Conservation (phyloP, 225 moss, liverwort and hornwort species). For the Antitrichia curtipendula region DNA sequence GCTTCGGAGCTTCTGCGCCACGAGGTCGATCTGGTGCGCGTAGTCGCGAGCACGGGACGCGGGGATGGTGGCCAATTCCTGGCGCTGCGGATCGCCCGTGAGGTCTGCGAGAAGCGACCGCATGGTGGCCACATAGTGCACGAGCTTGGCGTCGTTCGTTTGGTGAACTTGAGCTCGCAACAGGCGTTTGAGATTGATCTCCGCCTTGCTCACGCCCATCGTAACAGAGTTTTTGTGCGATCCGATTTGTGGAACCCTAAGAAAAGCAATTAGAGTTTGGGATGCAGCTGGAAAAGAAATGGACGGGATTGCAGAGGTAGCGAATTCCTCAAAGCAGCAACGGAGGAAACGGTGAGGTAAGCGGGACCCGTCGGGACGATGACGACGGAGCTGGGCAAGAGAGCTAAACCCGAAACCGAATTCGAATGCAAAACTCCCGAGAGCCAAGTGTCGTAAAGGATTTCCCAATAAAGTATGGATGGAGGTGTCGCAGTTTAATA, state of each 20-base stretch:
- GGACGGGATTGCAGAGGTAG: not conserved
- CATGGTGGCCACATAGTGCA: constrained; percentile 81
- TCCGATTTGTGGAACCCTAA: not conserved
- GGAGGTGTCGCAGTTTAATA: not conserved
- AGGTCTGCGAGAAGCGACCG: constrained; percentile 59
- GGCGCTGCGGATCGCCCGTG: constrained; percentile 52
- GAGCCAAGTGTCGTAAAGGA: not conserved
- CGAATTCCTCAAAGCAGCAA: not conserved
- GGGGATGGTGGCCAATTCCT: constrained; percentile 46
- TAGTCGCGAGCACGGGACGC: constrained; percentile 60
- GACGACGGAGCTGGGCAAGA: not conserved
- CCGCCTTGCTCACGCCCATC: constrained; percentile 60
- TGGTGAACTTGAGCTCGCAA: constrained; percentile 55
- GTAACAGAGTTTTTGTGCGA: not conserved
- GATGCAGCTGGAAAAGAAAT: not conserved
- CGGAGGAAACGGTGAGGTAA: not conserved
- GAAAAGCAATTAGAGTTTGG: not conserved
- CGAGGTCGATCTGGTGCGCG: constrained; percentile 49
- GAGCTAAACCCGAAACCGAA: not conserved
- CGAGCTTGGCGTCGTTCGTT: constrained; percentile 60
- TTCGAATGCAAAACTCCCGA: not conserved
- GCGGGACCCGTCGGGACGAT: not conserved
- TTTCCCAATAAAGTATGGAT: not conserved
- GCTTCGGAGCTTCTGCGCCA: constrained; percentile 50
- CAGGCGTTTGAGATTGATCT: constrained; percentile 44